phyloP scores from a whole-genome alignment of 1,139 yeast genomes.

The Geotrichum reessii region DNA sequence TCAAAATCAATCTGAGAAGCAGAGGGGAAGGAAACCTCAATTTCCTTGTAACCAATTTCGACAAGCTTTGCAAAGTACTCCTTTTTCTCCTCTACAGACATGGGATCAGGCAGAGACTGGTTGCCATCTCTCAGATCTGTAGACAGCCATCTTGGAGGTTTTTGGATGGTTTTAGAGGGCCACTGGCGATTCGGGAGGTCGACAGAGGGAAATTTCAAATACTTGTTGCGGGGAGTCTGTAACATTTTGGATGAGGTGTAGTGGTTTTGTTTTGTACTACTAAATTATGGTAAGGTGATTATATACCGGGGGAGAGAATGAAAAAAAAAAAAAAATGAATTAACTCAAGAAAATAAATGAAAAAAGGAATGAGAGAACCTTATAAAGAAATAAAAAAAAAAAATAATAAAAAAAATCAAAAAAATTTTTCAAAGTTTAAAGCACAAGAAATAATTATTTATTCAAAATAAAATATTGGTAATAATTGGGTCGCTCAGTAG shows the following conservation, averaged over 20 bases:
- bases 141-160: slow-evolving; percentile 93
- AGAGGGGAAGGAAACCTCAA: slow-evolving; percentile 93
- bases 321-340: no score
- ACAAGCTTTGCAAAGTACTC: slow-evolving; percentile 78
- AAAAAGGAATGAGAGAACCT: not conserved
- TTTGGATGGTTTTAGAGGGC: slow-evolving; percentile 71
- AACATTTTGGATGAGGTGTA: slow-evolving; percentile 43
- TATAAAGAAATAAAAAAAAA: not conserved
- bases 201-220: slow-evolving; percentile 62
- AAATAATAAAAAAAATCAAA: not conserved
- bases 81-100: slow-evolving; percentile 86
- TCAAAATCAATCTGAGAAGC: slow-evolving; percentile 96
- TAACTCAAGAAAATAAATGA: no score
- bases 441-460: not conserved
- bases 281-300: no score
- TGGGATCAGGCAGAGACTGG: slow-evolving; percentile 95
- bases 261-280: no score
- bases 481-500: not conserved
- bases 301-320: no score
- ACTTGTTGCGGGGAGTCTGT: slow-evolving; percentile 73
- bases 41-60: slow-evolving; percentile 93
- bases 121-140: slow-evolving; percentile 96
- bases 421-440: not conserved
- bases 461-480: no score
- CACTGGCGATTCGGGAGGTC: slow-evolving; percentile 73